phyloP scores from a whole-genome alignment of 1,284 basidiomycete genomes.

The Hemileia vastatrix region DNA sequence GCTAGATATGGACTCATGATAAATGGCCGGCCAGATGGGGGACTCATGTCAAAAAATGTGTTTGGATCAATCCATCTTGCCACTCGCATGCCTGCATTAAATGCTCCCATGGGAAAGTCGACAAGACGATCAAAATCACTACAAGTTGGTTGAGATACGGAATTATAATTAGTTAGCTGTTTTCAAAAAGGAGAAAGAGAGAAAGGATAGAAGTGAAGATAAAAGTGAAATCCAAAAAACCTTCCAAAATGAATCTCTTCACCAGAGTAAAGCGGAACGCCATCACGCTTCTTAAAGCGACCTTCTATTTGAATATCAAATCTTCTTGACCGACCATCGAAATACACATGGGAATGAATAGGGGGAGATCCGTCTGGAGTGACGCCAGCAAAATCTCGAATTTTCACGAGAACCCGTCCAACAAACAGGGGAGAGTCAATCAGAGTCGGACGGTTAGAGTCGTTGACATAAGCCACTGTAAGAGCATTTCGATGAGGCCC shows the following conservation, averaged over 20 bases:
- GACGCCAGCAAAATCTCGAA: constrained; percentile 44
- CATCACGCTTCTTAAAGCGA: constrained; percentile 40
- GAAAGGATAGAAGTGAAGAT: too few species aligned
- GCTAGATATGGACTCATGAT: constrained; percentile 47
- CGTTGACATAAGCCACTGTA: constrained; percentile 44
- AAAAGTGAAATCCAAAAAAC: too few species aligned
- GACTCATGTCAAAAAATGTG: constrained; percentile 40
- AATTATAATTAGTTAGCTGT: constrained; percentile 28
- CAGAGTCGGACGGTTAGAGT: constrained; percentile 41
- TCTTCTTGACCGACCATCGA: constrained; percentile 41
- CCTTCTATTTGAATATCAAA: constrained; percentile 48
- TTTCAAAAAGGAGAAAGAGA: background rate
- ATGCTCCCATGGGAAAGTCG: constrained; percentile 33
- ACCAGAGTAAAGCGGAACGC: constrained; percentile 30
- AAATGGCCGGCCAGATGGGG: constrained; percentile 44
- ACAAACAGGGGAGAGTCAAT: constrained; percentile 46
- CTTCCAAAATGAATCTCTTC: constrained; percentile 36
- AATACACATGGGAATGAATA: constrained; percentile 30
- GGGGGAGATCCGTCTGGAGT: constrained; percentile 33
- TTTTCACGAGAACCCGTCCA: constrained; percentile 46
- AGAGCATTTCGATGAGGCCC: constrained; percentile 44
- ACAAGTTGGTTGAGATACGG: background rate
- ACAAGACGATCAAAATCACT: constrained; percentile 38
- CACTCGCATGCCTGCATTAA: constrained; percentile 47
- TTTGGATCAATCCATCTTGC: constrained; percentile 46